phyloP scores from a whole-genome alignment of 805 yeast genomes.

The Kazachstania bromeliacearum region DNA sequence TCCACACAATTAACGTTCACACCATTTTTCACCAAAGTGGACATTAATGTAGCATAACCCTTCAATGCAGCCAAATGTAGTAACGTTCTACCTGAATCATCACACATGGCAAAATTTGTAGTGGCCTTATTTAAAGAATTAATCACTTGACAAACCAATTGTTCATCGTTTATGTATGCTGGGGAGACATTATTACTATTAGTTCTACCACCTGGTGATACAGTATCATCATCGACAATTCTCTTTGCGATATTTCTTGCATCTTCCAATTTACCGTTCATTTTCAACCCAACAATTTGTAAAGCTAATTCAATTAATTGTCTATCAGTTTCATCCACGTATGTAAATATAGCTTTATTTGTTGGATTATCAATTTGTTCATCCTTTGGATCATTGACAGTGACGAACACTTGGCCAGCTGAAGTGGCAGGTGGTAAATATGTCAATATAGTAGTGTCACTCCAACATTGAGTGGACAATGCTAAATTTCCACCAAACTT shows the following conservation, averaged over 20 bases:
- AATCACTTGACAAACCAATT: conserved; percentile 40
- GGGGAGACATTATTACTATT: background rate
- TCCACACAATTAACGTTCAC: conserved; percentile 68
- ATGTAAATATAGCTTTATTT: conserved; percentile 57
- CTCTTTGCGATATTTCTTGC: conserved; percentile 89
- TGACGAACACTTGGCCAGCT: conserved; percentile 86
- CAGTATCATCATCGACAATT: conserved; percentile 53
- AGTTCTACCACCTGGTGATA: conserved; percentile 1
- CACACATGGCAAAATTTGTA: conserved; percentile 78
- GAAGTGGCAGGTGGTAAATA: conserved; percentile 84
- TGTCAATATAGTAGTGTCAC: conserved; percentile 86
- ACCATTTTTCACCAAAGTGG: conserved; percentile 53
- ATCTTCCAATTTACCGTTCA: conserved; percentile 93
- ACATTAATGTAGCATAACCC: conserved; percentile 55
- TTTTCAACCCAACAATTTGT: conserved; percentile 92
- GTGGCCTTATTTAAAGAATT: conserved; percentile 52
- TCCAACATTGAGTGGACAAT: conserved; percentile 90
- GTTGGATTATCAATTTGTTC: conserved; percentile 7
- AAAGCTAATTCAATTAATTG: conserved; percentile 90
- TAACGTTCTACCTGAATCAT: conserved; percentile 76
- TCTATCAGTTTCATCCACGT: conserved; percentile 89
- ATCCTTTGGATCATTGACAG: conserved; percentile 48
- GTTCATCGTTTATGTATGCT: conserved; percentile 30
- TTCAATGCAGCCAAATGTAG: conserved; percentile 76
- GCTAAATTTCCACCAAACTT: conserved; percentile 79